Base-by-base conservation (phyloP, 495 filamentous ascomycete species). In the Penicillium macrosclerotiorum region DNA sequence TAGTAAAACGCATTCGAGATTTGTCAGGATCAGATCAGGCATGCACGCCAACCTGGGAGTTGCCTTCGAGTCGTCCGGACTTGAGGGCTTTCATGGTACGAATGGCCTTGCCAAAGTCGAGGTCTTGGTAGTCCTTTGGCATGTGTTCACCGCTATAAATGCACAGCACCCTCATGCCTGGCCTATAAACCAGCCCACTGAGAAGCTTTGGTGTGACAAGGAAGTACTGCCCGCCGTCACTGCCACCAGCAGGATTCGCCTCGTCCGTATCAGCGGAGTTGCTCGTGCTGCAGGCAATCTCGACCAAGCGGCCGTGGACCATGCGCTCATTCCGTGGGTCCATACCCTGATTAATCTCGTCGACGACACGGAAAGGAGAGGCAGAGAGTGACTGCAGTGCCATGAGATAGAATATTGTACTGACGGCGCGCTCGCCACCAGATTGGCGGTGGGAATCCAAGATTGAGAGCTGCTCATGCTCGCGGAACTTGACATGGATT, bases 341-440 rank as follows among this genome's bases (percentile, higher is more conserved):
- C 93, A 98, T 98, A 49, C 93, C 93, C 72, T 98, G 93, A 57
- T 98, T 98, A 72, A 98, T 98, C 68, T 98, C 93, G 69, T 98
- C 93, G 42, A 99, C 93, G 30, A 97, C 93, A 42, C 93, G 90
- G 83, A 99, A 99, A n/a, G 93, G 93, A 2, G 89, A 87, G 51
- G 89, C 88, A 3, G 93, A 91, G 53, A 97, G 83, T 13, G 88
- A 86, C 64, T 99, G 93, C 7, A 99, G 79, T 1, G 94, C 88
- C 92, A 99, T 97, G 49, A 99, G 88, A 67, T 96, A 99, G 78
- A 96, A 99, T 61, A 99, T 95, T 2, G 93, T 99, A 23, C 87
- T 91, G 24, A 99, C 93, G 19, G 93, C 90, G 29, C 94, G 85
- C 70, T 99, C 93, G 42, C 93, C 93, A 49, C 93, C 93, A 14